phyloP scores from a whole-genome alignment of 352 stramenopile genomes.

The Peronosclerospora sorghi region DNA sequence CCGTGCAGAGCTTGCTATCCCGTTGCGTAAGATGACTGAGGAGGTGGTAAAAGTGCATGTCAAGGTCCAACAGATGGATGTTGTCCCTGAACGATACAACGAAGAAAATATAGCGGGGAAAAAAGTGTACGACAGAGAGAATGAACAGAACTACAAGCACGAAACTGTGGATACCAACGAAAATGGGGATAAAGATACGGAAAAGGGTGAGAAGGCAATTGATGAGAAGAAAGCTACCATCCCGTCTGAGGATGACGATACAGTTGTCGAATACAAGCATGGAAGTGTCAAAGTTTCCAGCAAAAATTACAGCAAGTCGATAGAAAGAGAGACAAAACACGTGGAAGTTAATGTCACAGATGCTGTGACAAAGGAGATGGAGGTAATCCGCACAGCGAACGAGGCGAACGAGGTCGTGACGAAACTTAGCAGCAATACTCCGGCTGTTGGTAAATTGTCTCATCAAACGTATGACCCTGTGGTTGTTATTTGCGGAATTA shows the following conservation, averaged over 20 bases:
- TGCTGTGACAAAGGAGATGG: conserved; percentile 6
- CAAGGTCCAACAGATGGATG: conserved; percentile 12
- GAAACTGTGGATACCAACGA: conserved; percentile 22
- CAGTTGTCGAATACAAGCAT: conserved; percentile 39
- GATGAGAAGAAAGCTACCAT: conserved; percentile 9
- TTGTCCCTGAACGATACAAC: background rate
- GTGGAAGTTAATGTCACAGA: conserved; percentile 4
- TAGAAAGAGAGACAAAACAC: conserved; percentile 4
- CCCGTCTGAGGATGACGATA: conserved; percentile 21
- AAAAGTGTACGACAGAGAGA: conserved; percentile 13
- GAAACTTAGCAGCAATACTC: conserved; percentile 31
- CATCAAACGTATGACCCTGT: conserved; percentile 32
- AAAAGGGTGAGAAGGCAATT: conserved; percentile 10
- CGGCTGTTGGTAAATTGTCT: conserved; percentile 23
- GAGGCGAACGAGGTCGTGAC: conserved; percentile 45
- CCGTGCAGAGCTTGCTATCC: conserved; percentile 5
- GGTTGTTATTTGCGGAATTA: conserved; percentile 52
- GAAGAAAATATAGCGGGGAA: conserved; percentile 10
- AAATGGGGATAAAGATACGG: conserved; percentile 1
- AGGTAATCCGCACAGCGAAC: conserved; percentile 17
- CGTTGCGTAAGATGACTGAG: conserved; percentile 12
- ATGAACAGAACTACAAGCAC: conserved; percentile 24
- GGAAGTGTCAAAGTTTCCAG: conserved; percentile 34
- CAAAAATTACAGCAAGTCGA: conserved; percentile 2
- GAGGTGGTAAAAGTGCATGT: conserved; percentile 19